Conservation (phyloP, 495 filamentous ascomycete genomes). For the Trichoderma asperelloides region DNA sequence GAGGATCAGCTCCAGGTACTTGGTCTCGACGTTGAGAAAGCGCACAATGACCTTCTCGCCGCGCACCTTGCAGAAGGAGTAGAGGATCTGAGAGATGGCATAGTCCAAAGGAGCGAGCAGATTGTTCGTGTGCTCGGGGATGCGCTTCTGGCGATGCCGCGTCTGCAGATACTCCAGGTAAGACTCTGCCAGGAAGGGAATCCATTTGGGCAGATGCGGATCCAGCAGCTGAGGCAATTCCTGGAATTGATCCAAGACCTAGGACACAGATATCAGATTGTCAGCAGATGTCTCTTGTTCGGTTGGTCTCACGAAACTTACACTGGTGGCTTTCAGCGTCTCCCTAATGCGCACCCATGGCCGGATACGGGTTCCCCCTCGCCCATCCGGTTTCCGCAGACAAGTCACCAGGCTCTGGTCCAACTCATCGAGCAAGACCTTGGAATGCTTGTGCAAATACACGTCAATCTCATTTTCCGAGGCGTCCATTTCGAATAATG, state of each 20-base stretch:
- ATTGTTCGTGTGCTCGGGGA: conserved; percentile 25
- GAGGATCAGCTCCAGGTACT: conserved; percentile 69
- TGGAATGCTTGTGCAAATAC: conserved; percentile 62
- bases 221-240: conserved; percentile 96
- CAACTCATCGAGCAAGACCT: conserved; percentile 59
- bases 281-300: not conserved
- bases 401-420: conserved; percentile 45
- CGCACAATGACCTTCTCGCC: conserved; percentile 85
- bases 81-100: conserved; percentile 70
- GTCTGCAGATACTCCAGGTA: conserved; percentile 61
- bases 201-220: conserved; percentile 63
- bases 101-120: conserved; percentile 51
- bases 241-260: conserved; percentile 76
- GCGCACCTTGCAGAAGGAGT: conserved; percentile 88
- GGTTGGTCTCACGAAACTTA: conserved; percentile 4
- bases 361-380: conserved; percentile 21
- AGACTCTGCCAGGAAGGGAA: conserved; percentile 62
- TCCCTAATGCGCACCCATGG: conserved; percentile 35
- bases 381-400: conserved; percentile 32
- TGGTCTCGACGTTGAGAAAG: conserved; percentile 83
- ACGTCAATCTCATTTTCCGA: conserved; percentile 54
- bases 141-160: conserved; percentile 18
- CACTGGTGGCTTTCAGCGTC: conserved; percentile 18
- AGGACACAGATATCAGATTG: not conserved
- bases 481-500: conserved; percentile 32